Base-by-base conservation (phyloP, 306 rosid genomes). In the Rosa chinensis region DNA sequence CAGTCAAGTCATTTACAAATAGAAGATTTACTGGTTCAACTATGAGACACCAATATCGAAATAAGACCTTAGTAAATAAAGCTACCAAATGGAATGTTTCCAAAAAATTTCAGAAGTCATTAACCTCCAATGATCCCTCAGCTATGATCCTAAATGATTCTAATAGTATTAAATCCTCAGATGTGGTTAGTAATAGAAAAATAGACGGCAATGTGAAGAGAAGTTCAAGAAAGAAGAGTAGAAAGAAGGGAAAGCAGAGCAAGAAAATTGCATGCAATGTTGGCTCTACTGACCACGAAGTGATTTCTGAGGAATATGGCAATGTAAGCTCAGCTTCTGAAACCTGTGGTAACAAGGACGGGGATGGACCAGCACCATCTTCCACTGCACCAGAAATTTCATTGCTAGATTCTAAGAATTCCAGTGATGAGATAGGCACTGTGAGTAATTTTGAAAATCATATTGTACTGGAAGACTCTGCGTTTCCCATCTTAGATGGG, bases 81-180 rank as follows among this genome's bases (percentile, higher is more conserved):
- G 87, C 87, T 82, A 80, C 84, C 70, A 89, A 81, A 74, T 85
- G 86, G 79, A 87, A 81, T 49, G 93, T 84, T 77, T 82, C 90
- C 43, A 82, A 76, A 63, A 82, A 82, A 63, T 83, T 87, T 83
- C 81, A 21, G 55, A 82, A 78, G 66, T 85, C 89, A 28, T 66
- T 81, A 61, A 75, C 70, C 66, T 32, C 83, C 75, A 43, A 80
- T 58, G 81, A 82, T 66, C 69, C 85, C 74, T 74, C 87, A 80
- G 79, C 66, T 73, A 64, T 79, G 77, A 79, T 82, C 56, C 75
- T 80, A 56, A 80, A 86, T 76, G 81, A 76, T 80, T 80, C 89
- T 20, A 75, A 59, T 43, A 75, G 63, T 11, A 78, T 83, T 81
- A 72, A 49, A 59, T 75, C 85, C 45, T 80, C 96, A 61, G 84